phyloP scores from a whole-genome alignment of 768 basidiomycete species.

The Dacryopinax primogenitus region DNA sequence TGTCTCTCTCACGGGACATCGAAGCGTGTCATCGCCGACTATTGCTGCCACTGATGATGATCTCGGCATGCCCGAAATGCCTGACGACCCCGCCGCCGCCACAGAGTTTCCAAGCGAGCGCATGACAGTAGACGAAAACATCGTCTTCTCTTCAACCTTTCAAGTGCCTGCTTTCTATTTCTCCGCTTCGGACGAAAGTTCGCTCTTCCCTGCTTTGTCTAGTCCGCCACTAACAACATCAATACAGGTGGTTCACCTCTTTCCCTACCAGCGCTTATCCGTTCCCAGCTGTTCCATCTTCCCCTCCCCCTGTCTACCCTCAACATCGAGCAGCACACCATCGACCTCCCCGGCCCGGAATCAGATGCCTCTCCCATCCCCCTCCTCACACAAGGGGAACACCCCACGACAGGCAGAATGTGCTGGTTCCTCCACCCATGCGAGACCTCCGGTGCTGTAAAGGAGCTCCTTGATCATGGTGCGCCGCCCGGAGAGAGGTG shows the following conservation, averaged over 20 bases:
- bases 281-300: constrained; percentile 46
- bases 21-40: neutral
- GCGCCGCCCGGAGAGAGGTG: neutral
- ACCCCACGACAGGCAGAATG: constrained; percentile 58
- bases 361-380: constrained; percentile 39
- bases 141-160: constrained; percentile 68
- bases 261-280: constrained; percentile 41
- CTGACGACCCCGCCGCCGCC: constrained; percentile 33
- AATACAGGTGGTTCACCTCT: constrained; percentile 52
- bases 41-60: too few species aligned
- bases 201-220: constrained; percentile 27
- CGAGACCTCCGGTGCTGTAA: constrained; percentile 51
- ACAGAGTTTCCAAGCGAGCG: constrained; percentile 19
- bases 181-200: constrained; percentile 51
- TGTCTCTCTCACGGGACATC: neutral
- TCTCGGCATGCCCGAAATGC: neutral
- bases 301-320: constrained; percentile 9
- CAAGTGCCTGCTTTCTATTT: constrained; percentile 79
- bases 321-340: constrained; percentile 28
- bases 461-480: constrained; percentile 49
- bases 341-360: constrained; percentile 2
- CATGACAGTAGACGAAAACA: constrained; percentile 40
- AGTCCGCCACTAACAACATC: constrained; percentile 16
- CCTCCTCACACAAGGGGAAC: constrained; percentile 74
- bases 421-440: constrained; percentile 88